These are phyloP conservation scores for Coccomyxa sp. DNA, from an alignment of 139 green algal species.

Conservation along the genomic window DNA sequence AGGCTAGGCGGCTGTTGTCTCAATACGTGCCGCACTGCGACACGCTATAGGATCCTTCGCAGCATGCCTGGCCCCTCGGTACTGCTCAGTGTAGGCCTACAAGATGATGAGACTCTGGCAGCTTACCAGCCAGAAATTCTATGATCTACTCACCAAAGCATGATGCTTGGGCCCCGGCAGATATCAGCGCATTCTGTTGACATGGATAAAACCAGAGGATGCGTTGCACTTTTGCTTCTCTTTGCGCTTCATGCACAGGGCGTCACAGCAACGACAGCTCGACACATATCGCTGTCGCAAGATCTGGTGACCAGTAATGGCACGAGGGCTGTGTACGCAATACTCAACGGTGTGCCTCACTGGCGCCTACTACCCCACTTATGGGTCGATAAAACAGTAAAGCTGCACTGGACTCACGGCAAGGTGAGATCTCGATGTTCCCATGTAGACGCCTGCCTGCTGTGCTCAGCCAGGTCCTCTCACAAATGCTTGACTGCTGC, in stretches of 20 bases:
- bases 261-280: background rate
- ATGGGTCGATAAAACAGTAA: constrained; percentile 8
- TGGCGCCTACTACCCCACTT: constrained; percentile 17
- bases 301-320: background rate
- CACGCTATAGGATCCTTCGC: too few species aligned
- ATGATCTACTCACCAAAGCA: too few species aligned
- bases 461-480: background rate
- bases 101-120: too few species aligned
- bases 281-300: background rate
- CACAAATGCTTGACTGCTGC: background rate
- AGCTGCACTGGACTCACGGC: constrained; percentile 7
- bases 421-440: background rate
- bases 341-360: constrained; percentile 8
- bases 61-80: too few species aligned
- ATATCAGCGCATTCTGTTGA: too few species aligned
- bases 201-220: too few species aligned
- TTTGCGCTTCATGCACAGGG: background rate
- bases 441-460: background rate
- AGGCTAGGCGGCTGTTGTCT: too few species aligned
- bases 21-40: too few species aligned
- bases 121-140: too few species aligned
- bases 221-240: too few species aligned
- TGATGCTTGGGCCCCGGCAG: too few species aligned
- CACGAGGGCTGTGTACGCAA: background rate
- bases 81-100: too few species aligned